Evolutionary conservation across 306 rosid genomes (phyloP).

Genomic region (Sophora flavescens): DNA sequence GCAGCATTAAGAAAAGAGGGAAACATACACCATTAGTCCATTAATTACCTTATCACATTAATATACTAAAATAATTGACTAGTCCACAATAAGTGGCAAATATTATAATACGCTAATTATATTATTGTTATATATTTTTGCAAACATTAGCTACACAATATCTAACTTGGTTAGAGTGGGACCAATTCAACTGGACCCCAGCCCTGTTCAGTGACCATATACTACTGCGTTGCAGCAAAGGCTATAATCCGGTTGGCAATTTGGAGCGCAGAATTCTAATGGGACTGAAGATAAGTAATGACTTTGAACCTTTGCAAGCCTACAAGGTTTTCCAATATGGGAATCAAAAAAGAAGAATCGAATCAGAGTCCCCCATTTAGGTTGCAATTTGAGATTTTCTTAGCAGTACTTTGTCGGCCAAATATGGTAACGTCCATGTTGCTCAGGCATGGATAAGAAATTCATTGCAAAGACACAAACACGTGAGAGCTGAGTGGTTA

Average conservation of each 20-base stretch:
- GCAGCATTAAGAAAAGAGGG: constrained; percentile 47
- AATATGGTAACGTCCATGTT: constrained; percentile 36
- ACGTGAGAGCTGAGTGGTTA: constrained; percentile 52
- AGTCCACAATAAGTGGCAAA: constrained; percentile 32
- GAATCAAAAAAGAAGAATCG: constrained; percentile 43
- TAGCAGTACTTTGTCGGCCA: constrained; percentile 46
- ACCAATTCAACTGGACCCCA: constrained; percentile 47
- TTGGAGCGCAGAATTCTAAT: constrained; percentile 57
- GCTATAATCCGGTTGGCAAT: constrained; percentile 66
- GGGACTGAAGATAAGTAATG: constrained; percentile 49
- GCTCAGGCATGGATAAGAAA: constrained; percentile 44
- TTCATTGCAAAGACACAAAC: constrained; percentile 53
- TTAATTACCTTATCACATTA: constrained; percentile 54
- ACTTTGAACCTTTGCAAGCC: constrained; percentile 65
- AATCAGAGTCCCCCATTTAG: constrained; percentile 49
- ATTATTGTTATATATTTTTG: background rate
- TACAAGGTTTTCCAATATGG: constrained; percentile 52
- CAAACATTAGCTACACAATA: constrained; percentile 30
- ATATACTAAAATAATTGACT: constrained; percentile 51
- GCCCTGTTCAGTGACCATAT: constrained; percentile 50
- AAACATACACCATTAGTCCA: constrained; percentile 52
- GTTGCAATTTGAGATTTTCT: constrained; percentile 47
- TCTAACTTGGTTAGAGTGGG: constrained; percentile 39
- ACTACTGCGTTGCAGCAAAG: constrained; percentile 36
- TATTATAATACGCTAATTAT: constrained; percentile 23